These are phyloP conservation scores for Darksidea phi DNA, from an alignment of 495 filamentous ascomycete genomes.

Conservation along the genomic window DNA sequence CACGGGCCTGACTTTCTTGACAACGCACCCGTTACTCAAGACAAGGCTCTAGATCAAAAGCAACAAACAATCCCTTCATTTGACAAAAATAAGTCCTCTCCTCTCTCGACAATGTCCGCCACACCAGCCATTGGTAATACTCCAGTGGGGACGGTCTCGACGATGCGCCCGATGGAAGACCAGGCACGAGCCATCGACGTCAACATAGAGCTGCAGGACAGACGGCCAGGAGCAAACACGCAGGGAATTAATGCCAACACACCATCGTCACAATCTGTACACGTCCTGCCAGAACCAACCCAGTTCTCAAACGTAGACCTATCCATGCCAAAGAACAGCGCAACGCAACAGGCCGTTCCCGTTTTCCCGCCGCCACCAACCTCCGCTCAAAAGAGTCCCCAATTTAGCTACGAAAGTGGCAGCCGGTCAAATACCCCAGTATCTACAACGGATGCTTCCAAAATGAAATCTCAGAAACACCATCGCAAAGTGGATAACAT, in stretches of 20 bases:
- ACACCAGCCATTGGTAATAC: conserved; percentile 33
- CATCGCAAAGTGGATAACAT: conserved; percentile 21
- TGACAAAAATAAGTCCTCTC: conserved; percentile 19
- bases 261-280: conserved; percentile 1
- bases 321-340: neutral
- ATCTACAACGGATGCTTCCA: neutral
- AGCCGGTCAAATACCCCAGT: conserved; percentile 21
- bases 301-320: conserved; percentile 1
- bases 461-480: conserved; percentile 15
- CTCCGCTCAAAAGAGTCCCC: conserved; percentile 6
- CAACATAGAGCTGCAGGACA: conserved; percentile 22
- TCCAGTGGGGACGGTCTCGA: conserved; percentile 29
- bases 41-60: neutral
- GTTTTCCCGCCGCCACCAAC: conserved; percentile 22
- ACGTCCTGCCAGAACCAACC: neutral
- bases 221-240: neutral
- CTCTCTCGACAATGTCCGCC: conserved; percentile 21
- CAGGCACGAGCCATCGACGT: conserved; percentile 18
- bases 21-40: neutral
- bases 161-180: conserved; percentile 19
- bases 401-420: neutral
- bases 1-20: neutral
- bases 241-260: neutral
- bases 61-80: neutral
- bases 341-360: neutral